These are phyloP conservation scores for Suillus plorans DNA, from an alignment of 768 basidiomycete genomes.

Conservation along the genomic window DNA sequence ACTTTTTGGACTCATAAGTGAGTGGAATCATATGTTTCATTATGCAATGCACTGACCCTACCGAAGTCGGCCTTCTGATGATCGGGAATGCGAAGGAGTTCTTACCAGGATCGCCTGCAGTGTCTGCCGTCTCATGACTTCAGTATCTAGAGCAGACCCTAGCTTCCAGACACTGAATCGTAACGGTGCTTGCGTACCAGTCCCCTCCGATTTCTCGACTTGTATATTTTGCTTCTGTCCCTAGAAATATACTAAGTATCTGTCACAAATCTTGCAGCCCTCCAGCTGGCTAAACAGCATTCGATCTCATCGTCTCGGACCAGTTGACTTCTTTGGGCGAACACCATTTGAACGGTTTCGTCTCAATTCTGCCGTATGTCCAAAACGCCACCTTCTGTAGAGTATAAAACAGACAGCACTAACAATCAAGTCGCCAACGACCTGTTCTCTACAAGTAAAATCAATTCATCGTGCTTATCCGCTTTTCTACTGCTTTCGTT, in stretches of 20 bases:
- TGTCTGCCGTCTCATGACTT: neutral
- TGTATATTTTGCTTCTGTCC: too few relatives aligned
- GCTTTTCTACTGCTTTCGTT: neutral
- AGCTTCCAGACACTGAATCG: too few relatives aligned
- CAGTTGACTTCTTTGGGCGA: too few relatives aligned
- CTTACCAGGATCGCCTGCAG: slow-evolving; percentile 32
- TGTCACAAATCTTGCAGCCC: too few relatives aligned
- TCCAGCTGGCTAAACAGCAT: too few relatives aligned
- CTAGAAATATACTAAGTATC: too few relatives aligned
- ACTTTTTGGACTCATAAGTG: slow-evolving; percentile 90
- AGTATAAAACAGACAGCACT: neutral
- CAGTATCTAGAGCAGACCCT: neutral
- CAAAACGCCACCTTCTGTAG: neutral
- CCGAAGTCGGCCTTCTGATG: slow-evolving; percentile 78
- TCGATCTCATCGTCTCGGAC: too few relatives aligned
- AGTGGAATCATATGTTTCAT: slow-evolving; percentile 27
- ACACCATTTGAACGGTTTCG: too few relatives aligned
- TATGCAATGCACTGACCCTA: slow-evolving; percentile 5
- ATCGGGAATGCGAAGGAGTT: slow-evolving; percentile 66
- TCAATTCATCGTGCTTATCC: neutral
- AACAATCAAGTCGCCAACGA: neutral
- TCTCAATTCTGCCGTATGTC: neutral
- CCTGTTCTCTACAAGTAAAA: neutral
- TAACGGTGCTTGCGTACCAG: too few relatives aligned
- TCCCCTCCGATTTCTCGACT: too few relatives aligned